Conservation (phyloP, 805 yeast genomes). For the Scheffersomyces ergatensis region DNA sequence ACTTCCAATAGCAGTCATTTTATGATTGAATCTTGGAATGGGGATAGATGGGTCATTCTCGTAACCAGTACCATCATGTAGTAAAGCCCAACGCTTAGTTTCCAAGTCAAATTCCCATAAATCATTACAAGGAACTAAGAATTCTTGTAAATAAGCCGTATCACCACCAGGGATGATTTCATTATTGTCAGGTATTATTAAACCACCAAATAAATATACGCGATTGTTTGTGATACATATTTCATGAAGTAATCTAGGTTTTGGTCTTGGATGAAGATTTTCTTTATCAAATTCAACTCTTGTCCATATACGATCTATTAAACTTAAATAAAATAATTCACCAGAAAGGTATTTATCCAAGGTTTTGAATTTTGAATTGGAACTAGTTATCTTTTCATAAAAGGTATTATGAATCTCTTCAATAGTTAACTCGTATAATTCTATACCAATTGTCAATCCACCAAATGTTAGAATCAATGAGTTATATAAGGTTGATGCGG, state of each 20-base stretch:
- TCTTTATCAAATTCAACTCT: conserved; percentile 28
- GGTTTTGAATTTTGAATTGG: conserved; percentile 23
- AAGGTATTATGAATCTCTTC: conserved; percentile 39
- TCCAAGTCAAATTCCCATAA: conserved; percentile 65
- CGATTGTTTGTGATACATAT: conserved; percentile 48
- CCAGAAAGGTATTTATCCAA: conserved; percentile 48
- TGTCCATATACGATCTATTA: conserved; percentile 60
- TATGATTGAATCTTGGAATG: conserved; percentile 51
- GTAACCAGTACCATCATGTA: conserved; percentile 33
- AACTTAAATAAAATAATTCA: conserved; percentile 60
- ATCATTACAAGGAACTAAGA: conserved; percentile 54
- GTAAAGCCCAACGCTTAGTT: conserved; percentile 51
- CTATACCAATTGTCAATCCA: conserved; percentile 62
- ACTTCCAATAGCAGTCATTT: conserved; percentile 40
- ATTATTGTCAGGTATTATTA: conserved; percentile 22
- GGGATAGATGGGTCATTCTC: conserved; percentile 20
- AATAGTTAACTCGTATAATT: conserved; percentile 39
- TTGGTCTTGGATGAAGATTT: conserved; percentile 22
- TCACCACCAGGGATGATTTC: too few species aligned
- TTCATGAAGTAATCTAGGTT: conserved; percentile 60
- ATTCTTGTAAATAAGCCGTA: conserved; percentile 10
- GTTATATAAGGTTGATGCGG: conserved; percentile 54
- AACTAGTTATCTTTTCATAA: conserved; percentile 20
- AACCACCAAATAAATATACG: conserved; percentile 66
- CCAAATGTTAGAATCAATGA: conserved; percentile 66